These are phyloP conservation scores for Diplodia intermedia DNA, from an alignment of 2,329 filamentous ascomycete genomes.

Conservation along the genomic window DNA sequence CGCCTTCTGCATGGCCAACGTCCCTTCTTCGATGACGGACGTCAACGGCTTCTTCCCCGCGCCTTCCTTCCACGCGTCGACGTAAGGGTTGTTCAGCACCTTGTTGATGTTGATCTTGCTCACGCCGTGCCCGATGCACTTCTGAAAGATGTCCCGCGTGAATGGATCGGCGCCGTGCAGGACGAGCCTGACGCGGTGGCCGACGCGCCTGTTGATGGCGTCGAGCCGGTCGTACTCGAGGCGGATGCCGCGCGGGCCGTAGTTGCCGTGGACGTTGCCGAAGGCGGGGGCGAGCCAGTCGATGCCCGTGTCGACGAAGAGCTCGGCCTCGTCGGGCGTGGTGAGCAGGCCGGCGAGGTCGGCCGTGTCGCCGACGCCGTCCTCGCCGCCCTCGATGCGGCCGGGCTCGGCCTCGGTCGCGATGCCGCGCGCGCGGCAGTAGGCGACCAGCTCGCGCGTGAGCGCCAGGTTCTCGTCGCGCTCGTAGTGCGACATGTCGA, in stretches of 20 bases:
- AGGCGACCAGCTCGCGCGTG: slow-evolving; percentile 67
- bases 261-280: slow-evolving; percentile 69
- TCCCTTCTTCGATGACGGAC: slow-evolving; percentile 61
- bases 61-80: slow-evolving; percentile 56
- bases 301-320: slow-evolving; percentile 75
- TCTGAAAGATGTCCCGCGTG: slow-evolving; percentile 60
- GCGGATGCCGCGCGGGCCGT: slow-evolving; percentile 46
- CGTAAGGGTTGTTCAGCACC: slow-evolving; percentile 61
- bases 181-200: slow-evolving; percentile 59
- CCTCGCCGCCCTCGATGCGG: slow-evolving; percentile 75
- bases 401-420: slow-evolving; percentile 75
- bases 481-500: slow-evolving; percentile 77
- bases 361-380: slow-evolving; percentile 72
- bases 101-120: slow-evolving; percentile 67
- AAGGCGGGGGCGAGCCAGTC: slow-evolving; percentile 78
- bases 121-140: slow-evolving; percentile 63
- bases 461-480: slow-evolving; percentile 71
- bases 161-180: slow-evolving; percentile 67
- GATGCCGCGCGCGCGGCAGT: slow-evolving; percentile 70
- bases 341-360: slow-evolving; percentile 70
- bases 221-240: slow-evolving; percentile 65
- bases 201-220: slow-evolving; percentile 58
- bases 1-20: slow-evolving; percentile 61
- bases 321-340: slow-evolving; percentile 71
- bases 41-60: slow-evolving; percentile 62